These are phyloP conservation scores for Hymenochaete sp. DNA, from an alignment of 1,284 basidiomycete genomes.

Conservation along the genomic window DNA sequence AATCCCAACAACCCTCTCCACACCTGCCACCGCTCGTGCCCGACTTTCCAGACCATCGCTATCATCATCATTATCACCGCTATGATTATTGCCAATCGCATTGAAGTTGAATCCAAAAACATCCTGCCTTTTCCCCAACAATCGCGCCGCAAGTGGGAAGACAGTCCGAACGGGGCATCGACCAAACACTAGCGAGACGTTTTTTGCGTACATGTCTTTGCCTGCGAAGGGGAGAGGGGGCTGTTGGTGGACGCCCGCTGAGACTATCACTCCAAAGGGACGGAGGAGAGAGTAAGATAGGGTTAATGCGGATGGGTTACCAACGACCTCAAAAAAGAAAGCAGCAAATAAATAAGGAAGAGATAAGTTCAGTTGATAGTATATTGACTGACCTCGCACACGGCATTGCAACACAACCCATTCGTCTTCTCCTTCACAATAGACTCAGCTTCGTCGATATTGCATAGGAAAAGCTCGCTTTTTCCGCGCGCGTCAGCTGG, in stretches of 20 bases:
- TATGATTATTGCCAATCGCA: no score
- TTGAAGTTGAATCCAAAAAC: slow-evolving; percentile 57
- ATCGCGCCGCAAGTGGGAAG: slow-evolving; percentile 64
- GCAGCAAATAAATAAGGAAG: neutral
- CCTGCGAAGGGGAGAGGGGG: slow-evolving; percentile 53
- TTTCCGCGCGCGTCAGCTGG: slow-evolving; percentile 34
- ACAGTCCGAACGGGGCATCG: slow-evolving; percentile 79
- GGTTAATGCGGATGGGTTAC: slow-evolving; percentile 59
- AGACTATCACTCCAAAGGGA: slow-evolving; percentile 72
- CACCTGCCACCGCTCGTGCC: slow-evolving; percentile 35
- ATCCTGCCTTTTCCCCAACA: slow-evolving; percentile 63
- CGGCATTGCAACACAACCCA: slow-evolving; percentile 50
- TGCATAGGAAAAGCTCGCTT: slow-evolving; percentile 41
- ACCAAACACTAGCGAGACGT: slow-evolving; percentile 75
- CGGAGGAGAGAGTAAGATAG: slow-evolving; percentile 73
- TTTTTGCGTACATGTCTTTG: slow-evolving; percentile 70
- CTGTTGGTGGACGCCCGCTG: slow-evolving; percentile 66
- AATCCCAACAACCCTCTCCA: slow-evolving; percentile 55
- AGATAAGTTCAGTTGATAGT: neutral
- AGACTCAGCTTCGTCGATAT: slow-evolving; percentile 43
- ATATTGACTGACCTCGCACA: slow-evolving; percentile 46
- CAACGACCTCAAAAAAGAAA: slow-evolving; percentile 65
- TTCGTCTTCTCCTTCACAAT: slow-evolving; percentile 44
- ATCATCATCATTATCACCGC: neutral
- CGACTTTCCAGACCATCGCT: neutral